A percentile compares a stretch with the other conserved stretches of the same genome.
These are phyloP conservation scores for Pneumocystis sp. DNA, from an alignment of 1,139 yeast species.

Conservation along the genomic window DNA sequence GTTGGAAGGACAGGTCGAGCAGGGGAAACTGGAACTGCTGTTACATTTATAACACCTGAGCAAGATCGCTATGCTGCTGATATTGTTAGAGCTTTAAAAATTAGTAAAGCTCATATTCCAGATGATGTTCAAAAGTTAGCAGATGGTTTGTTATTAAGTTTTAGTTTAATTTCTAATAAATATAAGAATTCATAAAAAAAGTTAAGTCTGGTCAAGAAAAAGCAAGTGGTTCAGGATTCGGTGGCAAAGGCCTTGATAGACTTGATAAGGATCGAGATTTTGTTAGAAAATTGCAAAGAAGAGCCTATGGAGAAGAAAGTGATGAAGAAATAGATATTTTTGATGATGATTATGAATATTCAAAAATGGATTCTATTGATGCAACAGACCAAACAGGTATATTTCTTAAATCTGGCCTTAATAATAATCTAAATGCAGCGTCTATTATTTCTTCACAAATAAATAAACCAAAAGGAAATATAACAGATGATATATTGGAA, in stretches of 20 bases:
- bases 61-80: constrained; percentile 59
- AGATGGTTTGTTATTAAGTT: constrained; percentile 14
- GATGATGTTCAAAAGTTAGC: constrained; percentile 40
- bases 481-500: constrained; percentile 8
- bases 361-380: constrained; percentile 6
- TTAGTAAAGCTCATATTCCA: constrained; percentile 42
- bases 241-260: constrained; percentile 82
- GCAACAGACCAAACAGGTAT: not conserved
- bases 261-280: constrained; percentile 55
- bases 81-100: constrained; percentile 51
- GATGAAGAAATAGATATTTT: constrained; percentile 16
- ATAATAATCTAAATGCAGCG: constrained; percentile 2
- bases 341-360: constrained; percentile 18
- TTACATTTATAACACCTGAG: constrained; percentile 49
- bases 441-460: not conserved
- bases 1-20: constrained; percentile 97
- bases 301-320: constrained; percentile 27
- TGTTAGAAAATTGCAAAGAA: constrained; percentile 38
- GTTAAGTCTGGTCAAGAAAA: constrained; percentile 55
- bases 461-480: not conserved
- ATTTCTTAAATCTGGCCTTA: not conserved
- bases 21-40: constrained; percentile 60
- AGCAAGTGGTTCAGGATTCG: constrained; percentile 50
- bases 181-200: constrained; percentile 37
- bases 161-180: not conserved